Base-by-base conservation (phyloP, 2,329 filamentous ascomycete species). In the Phoma herbarum region DNA sequence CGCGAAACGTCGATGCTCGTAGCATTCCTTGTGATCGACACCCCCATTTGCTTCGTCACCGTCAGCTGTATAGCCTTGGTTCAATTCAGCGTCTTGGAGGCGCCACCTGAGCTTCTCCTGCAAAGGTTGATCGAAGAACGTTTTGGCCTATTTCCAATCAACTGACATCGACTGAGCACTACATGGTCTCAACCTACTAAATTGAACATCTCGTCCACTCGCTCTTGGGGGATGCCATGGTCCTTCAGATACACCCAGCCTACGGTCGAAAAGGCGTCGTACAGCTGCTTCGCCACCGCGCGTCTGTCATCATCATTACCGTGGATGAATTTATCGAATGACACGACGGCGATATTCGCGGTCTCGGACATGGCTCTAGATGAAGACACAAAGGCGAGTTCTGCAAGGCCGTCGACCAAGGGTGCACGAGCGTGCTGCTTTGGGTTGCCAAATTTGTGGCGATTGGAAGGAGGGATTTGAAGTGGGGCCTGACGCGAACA, bases 221-320 rank as follows among this genome's bases (percentile, higher is more conserved):
- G 59, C 23, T 70, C 63, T 57, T 75, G 70, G 3, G 73, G 64
- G 1, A 81, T 68, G 8, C 77, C 77, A 54, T 80, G 76, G 41
- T 79, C 79, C 57, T 74, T 73, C 26, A 81, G 64, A 50, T 79
- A 79, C n/a, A 79, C 77, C 66, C 79, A 81, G 2, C 78, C 78
- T 8, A 78, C 72, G 7, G 67, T 74, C 39, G 72, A 73, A 37
- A 78, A 78, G 2, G 77, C 78, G 14, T 73, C 52, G 57, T 79
- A 77, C 14, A 80, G 69, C 35, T 77, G 54, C 42, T 63, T 70
- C 3, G 69, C 66, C 22, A 73, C 69, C 4, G 52, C 62, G 11
- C 56, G 61, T 37, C 63, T 65, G 12, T 67, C 68, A 3, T 60
- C 61, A 31, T 69, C 60, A 18, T 37, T 47, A 11, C 67, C 69